Conservation (phyloP, 768 basidiomycete species). For the Naganishia vaughanmartiniae region DNA sequence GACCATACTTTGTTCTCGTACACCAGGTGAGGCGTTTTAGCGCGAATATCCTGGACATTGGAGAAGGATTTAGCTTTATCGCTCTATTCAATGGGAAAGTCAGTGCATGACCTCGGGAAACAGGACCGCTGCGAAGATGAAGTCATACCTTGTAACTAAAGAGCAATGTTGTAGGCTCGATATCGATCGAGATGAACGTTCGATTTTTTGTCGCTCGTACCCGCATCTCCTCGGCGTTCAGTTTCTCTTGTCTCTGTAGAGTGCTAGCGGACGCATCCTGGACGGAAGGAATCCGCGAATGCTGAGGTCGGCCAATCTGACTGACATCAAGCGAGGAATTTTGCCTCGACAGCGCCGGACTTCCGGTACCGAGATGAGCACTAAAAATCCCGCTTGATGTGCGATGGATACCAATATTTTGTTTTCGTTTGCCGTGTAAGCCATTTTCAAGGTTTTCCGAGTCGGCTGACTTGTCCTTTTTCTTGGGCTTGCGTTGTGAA, state of each 20-base stretch:
- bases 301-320: neutral
- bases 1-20: conserved; percentile 56
- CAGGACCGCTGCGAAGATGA: neutral
- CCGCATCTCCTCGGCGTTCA: conserved; percentile 52
- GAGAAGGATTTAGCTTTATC: conserved; percentile 46
- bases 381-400: conserved; percentile 14
- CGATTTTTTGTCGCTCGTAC: conserved; percentile 70
- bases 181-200: conserved; percentile 74
- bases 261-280: neutral
- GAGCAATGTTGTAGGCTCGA: conserved; percentile 62
- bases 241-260: neutral
- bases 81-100: conserved; percentile 35
- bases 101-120: conserved; percentile 50
- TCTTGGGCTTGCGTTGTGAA: conserved; percentile 22
- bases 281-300: neutral
- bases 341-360: conserved; percentile 9
- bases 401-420: conserved; percentile 2
- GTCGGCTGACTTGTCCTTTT: conserved; percentile 19
- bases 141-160: conserved; percentile 63
- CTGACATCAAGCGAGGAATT: conserved; percentile 7
- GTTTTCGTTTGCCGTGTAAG: conserved; percentile 6
- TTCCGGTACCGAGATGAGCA: neutral
- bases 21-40: conserved; percentile 74
- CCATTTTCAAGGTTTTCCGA: conserved; percentile 3
- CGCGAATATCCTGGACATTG: conserved; percentile 71